Conservation (phyloP, 2,329 filamentous ascomycete genomes). For the Hypoxylon sp. region DNA sequence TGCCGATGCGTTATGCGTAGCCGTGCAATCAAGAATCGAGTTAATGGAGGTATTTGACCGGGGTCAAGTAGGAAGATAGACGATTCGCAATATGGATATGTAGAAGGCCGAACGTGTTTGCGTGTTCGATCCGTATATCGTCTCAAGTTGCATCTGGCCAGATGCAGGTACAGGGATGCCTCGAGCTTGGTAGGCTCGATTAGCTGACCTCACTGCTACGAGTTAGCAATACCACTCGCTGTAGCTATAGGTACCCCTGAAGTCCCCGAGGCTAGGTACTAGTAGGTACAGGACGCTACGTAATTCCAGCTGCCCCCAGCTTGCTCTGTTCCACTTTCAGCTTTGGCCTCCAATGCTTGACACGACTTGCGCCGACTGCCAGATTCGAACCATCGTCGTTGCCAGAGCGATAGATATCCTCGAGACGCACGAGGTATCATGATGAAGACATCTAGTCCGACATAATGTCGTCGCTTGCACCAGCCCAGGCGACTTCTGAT, state of each 20-base stretch:
- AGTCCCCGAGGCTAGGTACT: conserved; percentile 2
- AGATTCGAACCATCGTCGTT: not conserved
- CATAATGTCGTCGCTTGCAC: conserved; percentile 46
- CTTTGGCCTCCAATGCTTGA: not conserved
- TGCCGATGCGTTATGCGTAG: not conserved
- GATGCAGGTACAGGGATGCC: conserved; percentile 31
- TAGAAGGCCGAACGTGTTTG: conserved; percentile 34
- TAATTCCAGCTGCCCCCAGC: not conserved
- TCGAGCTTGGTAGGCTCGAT: conserved; percentile 16
- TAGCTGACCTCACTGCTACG: conserved; percentile 19
- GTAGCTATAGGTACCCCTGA: conserved; percentile 22
- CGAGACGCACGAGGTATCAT: conserved; percentile 17
- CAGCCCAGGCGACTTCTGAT: conserved; percentile 50
- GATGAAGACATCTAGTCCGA: conserved; percentile 23
- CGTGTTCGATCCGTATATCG: conserved; percentile 28
- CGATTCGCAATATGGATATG: conserved; percentile 6
- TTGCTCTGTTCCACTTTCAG: conserved; percentile 12
- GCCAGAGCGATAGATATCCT: not conserved
- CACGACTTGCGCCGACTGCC: not conserved
- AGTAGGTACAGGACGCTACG: not conserved
- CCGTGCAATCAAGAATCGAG: not conserved
- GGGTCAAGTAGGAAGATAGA: not conserved
- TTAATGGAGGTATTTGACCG: not conserved
- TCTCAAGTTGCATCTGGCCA: conserved; percentile 25
- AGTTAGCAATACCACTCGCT: conserved; percentile 18